Percentiles rank a stretch among this genome's conserved stretches.
Conservation (phyloP, 2,329 filamentous ascomycete genomes). For the Teratosphaeria epicoccoides region DNA sequence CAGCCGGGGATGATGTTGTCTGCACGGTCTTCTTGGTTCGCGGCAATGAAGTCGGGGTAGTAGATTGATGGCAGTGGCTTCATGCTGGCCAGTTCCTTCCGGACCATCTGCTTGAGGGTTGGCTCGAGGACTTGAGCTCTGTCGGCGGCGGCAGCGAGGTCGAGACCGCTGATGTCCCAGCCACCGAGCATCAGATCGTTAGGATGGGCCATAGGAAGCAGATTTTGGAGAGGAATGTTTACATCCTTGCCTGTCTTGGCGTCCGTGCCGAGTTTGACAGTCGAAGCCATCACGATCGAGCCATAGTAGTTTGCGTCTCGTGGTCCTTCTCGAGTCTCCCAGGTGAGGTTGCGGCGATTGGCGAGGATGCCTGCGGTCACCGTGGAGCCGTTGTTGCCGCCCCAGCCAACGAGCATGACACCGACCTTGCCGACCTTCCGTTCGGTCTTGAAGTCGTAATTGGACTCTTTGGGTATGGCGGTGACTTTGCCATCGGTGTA, state of each 20-base stretch:
- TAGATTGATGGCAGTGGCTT: conserved; percentile 89
- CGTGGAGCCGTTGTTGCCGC: conserved; percentile 81
- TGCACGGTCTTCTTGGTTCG: conserved; percentile 93
- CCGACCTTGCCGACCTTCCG: conserved; percentile 87
- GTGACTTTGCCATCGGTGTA: conserved; percentile 65
- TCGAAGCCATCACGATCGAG: conserved; percentile 93
- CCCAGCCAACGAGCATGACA: conserved; percentile 91
- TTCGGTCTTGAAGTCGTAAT: conserved; percentile 96
- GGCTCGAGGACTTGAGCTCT: conserved; percentile 91
- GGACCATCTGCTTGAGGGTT: conserved; percentile 77
- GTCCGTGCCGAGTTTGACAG: conserved; percentile 89
- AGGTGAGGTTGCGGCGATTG: conserved; percentile 74
- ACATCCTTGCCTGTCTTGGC: conserved; percentile 74
- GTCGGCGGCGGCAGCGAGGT: conserved; percentile 87
- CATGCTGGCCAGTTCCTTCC: conserved; percentile 86
- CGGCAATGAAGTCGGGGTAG: conserved; percentile 98
- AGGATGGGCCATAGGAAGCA: conserved; percentile 82
- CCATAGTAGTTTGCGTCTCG: conserved; percentile 94
- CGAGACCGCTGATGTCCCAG: conserved; percentile 92
- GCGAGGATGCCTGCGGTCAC: conserved; percentile 95
- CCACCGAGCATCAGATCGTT: conserved; percentile 91
- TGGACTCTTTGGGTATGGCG: conserved; percentile 75
- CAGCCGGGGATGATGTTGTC: conserved; percentile 78
- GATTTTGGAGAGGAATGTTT: conserved; percentile 89
- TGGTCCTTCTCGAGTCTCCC: conserved; percentile 87